Conservation (phyloP, 192 early-diverging fungal species). For the Linnemannia hyalina region DNA sequence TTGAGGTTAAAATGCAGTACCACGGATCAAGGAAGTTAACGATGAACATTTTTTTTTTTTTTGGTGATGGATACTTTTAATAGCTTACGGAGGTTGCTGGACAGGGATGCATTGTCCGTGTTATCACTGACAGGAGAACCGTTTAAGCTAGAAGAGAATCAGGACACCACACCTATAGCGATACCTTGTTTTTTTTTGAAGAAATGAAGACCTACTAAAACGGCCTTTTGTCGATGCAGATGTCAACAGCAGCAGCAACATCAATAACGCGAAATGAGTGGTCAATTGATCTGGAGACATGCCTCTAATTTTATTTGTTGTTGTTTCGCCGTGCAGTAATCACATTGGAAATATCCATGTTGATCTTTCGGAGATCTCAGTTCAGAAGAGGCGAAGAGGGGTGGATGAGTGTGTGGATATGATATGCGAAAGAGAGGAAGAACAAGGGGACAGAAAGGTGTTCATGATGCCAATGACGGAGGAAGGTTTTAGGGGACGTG, state of each 20-base stretch:
- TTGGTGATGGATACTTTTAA: constrained; percentile 19
- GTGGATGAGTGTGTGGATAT: background rate
- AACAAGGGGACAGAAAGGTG: background rate
- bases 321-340: background rate
- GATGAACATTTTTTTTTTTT: background rate
- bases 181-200: constrained; percentile 8
- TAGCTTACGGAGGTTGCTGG: constrained; percentile 90
- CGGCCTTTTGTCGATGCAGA: background rate
- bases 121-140: constrained; percentile 89
- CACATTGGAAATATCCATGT: background rate
- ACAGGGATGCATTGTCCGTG: constrained; percentile 90
- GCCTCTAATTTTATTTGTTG: background rate
- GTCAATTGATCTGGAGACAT: background rate
- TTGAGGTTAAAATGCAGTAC: background rate
- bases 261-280: background rate
- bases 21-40: background rate
- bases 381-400: background rate
- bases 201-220: background rate
- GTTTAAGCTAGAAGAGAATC: constrained; percentile 57
- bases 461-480: background rate
- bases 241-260: background rate
- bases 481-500: background rate
- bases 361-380: background rate
- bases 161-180: background rate
- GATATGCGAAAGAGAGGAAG: background rate